Conservation (phyloP, 2,329 filamentous ascomycete species). For the Colletotrichum sp. region DNA sequence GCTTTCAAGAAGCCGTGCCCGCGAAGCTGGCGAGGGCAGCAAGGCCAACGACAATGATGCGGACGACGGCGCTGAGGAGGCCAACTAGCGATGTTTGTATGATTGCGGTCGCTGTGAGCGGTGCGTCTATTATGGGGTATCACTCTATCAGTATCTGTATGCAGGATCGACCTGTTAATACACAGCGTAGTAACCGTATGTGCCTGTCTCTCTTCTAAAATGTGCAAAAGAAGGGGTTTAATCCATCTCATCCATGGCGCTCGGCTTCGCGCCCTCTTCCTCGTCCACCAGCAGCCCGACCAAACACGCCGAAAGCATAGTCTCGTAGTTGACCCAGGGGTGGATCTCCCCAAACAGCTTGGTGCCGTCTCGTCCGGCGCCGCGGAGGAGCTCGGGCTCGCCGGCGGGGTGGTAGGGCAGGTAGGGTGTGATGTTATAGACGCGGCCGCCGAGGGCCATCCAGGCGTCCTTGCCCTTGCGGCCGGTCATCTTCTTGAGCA, state of each 20-base stretch:
- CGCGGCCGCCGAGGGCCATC: slow-evolving; percentile 86
- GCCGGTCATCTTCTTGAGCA: slow-evolving; percentile 80
- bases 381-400: slow-evolving; percentile 71
- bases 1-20: not conserved
- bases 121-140: slow-evolving; percentile 32
- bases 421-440: slow-evolving; percentile 95
- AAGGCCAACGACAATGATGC: not conserved
- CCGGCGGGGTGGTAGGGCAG: slow-evolving; percentile 90
- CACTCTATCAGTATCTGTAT: slow-evolving; percentile 27
- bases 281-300: slow-evolving; percentile 69
- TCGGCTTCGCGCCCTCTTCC: slow-evolving; percentile 45
- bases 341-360: slow-evolving; percentile 71
- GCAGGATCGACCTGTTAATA: not conserved
- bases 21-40: not conserved
- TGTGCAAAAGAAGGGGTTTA: slow-evolving; percentile 26
- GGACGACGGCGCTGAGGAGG: not conserved
- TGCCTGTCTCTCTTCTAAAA: not conserved
- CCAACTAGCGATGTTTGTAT: not conserved
- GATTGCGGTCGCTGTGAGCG: not conserved
- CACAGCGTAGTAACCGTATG: not conserved
- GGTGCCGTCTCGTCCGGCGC: slow-evolving; percentile 66
- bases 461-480: slow-evolving; percentile 87
- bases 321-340: slow-evolving; percentile 76
- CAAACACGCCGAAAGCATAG: slow-evolving; percentile 69
- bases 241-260: slow-evolving; percentile 67